Evolutionary conservation across 805 yeast genomes (phyloP), one percentile per base, ranked within the genome.

Genomic region (Saccharomycopsis sp.): DNA sequence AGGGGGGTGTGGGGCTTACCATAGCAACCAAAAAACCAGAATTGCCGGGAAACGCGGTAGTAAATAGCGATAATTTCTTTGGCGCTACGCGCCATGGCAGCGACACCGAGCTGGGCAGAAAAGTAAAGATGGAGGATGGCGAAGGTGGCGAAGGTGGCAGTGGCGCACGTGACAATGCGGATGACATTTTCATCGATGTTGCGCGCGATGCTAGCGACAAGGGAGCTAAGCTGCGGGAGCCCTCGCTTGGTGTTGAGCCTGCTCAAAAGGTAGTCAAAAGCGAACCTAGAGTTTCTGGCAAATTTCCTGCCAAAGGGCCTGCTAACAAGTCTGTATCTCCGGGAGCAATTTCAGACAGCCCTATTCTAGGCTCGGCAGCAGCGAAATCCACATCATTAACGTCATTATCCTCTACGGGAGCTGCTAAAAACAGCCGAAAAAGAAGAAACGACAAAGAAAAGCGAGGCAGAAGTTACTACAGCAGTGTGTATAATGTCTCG

Each of bases 401-500:
- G 34, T 51, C 18, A 46, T 24, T n/a, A 12, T 62, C 62, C 47
- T 37, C 59, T 57, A 24, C 63, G 51, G 52, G 51, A 55, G 21
- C 53, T 29, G 47, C 50, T 40, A 52, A 54, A 63, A 61, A 34
- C 58, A 55, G 18, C 54, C 61, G 18, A 66, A 67, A 55, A 65
- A 63, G 55, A 70, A 66, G 60, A 63, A 48, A 16, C 70, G 71
- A 72, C 53, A 66, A 50, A 40, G 57, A 54, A 14, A 71, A 70
- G 55, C 63, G 62, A 21, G 85, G 83, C 4, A 69, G 76, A 58
- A 78, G 77, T 67, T 80, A 66, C 60, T 76, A 77, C 75, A 63
- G 71, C 1, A 81, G 87, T 51, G 79, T 79, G 29, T 84, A 69
- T 68, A 85, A 84, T 64, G 82, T 85, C 0, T 75, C 77, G 24